Conservation (phyloP, 352 stramenopile species). For the Pythium aphanidermatum region DNA sequence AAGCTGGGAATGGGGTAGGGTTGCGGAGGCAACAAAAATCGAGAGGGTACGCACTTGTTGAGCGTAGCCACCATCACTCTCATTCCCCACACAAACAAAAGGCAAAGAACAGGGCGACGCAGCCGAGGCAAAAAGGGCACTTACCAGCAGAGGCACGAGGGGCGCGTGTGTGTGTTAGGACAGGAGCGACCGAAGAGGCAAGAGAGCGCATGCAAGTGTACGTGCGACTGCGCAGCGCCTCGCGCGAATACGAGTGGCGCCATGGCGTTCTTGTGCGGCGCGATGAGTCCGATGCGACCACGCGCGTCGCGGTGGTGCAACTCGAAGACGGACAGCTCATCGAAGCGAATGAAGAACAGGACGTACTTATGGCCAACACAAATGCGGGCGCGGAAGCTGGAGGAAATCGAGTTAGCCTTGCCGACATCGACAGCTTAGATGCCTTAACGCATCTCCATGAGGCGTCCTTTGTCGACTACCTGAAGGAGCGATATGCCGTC, state of each 20-base stretch:
- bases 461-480: conserved; percentile 72
- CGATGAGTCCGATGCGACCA: conserved; percentile 17
- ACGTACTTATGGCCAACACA: conserved; percentile 50
- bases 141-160: not conserved
- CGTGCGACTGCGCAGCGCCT: conserved; percentile 30
- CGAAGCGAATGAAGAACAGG: conserved; percentile 38
- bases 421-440: conserved; percentile 63
- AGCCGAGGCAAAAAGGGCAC: conserved; percentile 5
- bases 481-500: conserved; percentile 61
- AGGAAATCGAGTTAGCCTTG: conserved; percentile 27
- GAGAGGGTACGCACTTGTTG: not conserved
- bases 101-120: not conserved
- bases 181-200: too few species aligned
- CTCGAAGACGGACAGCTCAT: conserved; percentile 30
- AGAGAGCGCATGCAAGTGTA: conserved; percentile 46
- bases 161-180: too few species aligned
- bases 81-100: conserved; percentile 6
- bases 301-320: conserved; percentile 32
- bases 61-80: conserved; percentile 17
- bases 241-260: conserved; percentile 40
- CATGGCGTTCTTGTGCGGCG: conserved; percentile 35
- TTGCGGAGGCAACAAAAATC: not conserved
- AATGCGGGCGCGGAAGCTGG: conserved; percentile 14
- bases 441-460: conserved; percentile 75
- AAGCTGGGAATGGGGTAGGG: conserved; percentile 8